Conservation (phyloP, 1,284 basidiomycete species). For the Ganoderma boninense region DNA sequence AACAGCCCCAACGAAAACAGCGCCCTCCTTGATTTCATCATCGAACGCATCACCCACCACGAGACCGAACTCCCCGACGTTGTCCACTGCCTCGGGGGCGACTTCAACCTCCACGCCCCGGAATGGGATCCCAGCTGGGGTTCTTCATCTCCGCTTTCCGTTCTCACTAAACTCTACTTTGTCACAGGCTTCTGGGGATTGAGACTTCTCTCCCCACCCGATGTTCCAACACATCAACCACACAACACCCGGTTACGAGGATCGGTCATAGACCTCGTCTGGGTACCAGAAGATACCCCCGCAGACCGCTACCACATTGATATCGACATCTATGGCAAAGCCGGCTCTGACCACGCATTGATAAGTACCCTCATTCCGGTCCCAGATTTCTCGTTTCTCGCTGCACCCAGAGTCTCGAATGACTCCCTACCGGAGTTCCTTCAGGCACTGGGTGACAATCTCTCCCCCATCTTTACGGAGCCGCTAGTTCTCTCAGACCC, state of each 20-base stretch:
- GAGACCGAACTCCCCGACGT: background rate
- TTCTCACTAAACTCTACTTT: background rate
- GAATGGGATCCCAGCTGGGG: background rate
- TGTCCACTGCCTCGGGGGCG: background rate
- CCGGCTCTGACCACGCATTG: background rate
- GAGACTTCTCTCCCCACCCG: background rate
- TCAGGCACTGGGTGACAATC: background rate
- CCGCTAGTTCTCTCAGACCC: too few relatives aligned
- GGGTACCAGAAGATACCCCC: background rate
- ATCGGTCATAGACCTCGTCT: conserved; percentile 1
- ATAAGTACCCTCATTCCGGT: background rate
- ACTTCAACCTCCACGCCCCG: background rate
- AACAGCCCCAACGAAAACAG: background rate
- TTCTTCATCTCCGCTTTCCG: too few relatives aligned
- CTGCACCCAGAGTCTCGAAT: background rate
- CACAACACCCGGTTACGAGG: background rate
- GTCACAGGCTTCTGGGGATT: background rate
- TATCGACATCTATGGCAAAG: background rate
- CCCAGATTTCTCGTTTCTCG: background rate
- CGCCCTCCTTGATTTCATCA: background rate
- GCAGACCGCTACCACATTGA: background rate
- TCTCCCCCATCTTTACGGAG: background rate
- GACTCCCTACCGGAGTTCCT: background rate
- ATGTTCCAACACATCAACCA: background rate
- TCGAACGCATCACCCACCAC: background rate